Evolutionary conservation across 139 green algal species (phyloP), one percentile per base, ranked within the genome.

Genomic region (Chlamydomonas sphaeroides): DNA sequence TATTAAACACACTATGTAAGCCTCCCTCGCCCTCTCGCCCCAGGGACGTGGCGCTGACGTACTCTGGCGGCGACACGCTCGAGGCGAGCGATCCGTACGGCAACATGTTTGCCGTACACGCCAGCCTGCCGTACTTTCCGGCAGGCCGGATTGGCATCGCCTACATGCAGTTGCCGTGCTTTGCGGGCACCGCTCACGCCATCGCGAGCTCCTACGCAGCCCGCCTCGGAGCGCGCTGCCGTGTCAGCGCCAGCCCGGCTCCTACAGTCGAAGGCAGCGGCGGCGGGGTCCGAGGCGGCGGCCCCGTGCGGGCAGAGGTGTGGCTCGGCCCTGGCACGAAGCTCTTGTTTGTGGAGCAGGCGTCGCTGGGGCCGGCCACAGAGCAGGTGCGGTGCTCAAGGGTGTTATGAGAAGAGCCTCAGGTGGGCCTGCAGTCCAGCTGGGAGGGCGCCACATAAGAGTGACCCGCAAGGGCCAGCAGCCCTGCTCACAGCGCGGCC

Each of bases 381-480:
- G 77, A 84, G 11, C 33, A 84, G 77, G 77, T 84, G 49, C 17
- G 77, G 51, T n/a, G n/a, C n/a, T n/a, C n/a, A n/a, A n/a, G n/a
- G n/a, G n/a, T n/a, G n/a, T n/a, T n/a, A n/a, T n/a, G n/a, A n/a
- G n/a, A n/a, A n/a, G n/a, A n/a, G n/a, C n/a, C n/a, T n/a, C n/a
- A n/a, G n/a, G n/a, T n/a, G n/a, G n/a, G n/a, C n/a, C n/a, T n/a
- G n/a, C n/a, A n/a, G n/a, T n/a, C n/a, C n/a, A n/a, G n/a, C n/a
- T n/a, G n/a, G n/a, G n/a, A n/a, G n/a, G n/a, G n/a, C n/a, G n/a
- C n/a, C n/a, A n/a, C n/a, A n/a, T n/a, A n/a, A n/a, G n/a, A n/a
- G n/a, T n/a, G n/a, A n/a, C n/a, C n/a, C n/a, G n/a, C n/a, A n/a
- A n/a, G n/a, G n/a, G n/a, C n/a, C n/a, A n/a, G n/a, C n/a, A n/a